phyloP scores from a whole-genome alignment of 495 filamentous ascomycete species.

The Aspergillus affinis region DNA sequence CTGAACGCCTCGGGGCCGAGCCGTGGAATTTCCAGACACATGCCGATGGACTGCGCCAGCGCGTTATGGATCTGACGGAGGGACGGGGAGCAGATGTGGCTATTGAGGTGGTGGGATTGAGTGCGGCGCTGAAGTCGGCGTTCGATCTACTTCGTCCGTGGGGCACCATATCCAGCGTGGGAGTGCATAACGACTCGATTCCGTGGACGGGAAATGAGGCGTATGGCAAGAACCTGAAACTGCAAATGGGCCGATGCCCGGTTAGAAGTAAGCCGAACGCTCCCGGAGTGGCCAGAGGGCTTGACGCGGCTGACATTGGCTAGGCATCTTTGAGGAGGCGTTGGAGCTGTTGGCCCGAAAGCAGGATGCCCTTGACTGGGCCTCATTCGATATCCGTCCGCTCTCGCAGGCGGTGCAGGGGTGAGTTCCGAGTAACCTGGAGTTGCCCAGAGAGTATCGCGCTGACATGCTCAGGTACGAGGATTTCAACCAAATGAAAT shows the following conservation, averaged over 20 bases:
- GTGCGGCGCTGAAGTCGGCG: constrained; percentile 70
- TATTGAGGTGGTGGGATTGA: constrained; percentile 83
- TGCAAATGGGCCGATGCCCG: constrained; percentile 92
- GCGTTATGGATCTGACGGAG: constrained; percentile 67
- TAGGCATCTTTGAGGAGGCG: constrained; percentile 23
- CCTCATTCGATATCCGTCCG: constrained; percentile 32
- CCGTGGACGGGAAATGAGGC: constrained; percentile 84
- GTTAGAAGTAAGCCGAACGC: constrained; percentile 47
- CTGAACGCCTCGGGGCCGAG: constrained; percentile 72
- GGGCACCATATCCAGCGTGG: constrained; percentile 68
- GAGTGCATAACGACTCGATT: constrained; percentile 85
- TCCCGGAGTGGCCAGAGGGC: neutral
- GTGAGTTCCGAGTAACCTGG: constrained; percentile 18
- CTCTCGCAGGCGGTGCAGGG: constrained; percentile 36
- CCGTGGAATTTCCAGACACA: constrained; percentile 65
- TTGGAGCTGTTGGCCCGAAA: constrained; percentile 18
- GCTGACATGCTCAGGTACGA: constrained; percentile 24
- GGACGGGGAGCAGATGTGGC: constrained; percentile 33
- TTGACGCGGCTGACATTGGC: neutral
- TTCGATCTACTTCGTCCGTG: constrained; percentile 87
- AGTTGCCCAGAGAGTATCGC: neutral
- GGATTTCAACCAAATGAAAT: constrained; percentile 38
- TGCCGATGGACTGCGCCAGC: constrained; percentile 57
- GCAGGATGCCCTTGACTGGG: constrained; percentile 34
- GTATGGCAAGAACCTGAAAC: constrained; percentile 82